Conservation (phyloP, 164 flowering plant genomes). For the Hamamelis virginiana region DNA sequence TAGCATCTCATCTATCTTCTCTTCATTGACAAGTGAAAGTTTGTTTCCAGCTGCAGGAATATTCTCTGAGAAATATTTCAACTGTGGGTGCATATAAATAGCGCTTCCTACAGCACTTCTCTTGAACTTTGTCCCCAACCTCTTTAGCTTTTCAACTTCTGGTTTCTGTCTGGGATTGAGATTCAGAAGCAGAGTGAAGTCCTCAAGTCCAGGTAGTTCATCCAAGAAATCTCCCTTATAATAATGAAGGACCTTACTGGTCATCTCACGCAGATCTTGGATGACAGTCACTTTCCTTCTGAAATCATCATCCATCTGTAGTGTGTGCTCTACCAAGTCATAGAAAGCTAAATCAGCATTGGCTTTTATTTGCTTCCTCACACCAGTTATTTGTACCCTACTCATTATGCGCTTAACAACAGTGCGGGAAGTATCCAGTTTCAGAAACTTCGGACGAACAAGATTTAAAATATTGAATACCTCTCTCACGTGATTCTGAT, state of each 20-base stretch:
- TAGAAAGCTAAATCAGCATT: constrained; percentile 45
- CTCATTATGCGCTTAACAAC: constrained; percentile 64
- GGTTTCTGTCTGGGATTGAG: constrained; percentile 49
- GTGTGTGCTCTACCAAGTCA: constrained; percentile 72
- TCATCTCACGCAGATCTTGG: constrained; percentile 85
- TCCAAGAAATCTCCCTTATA: constrained; percentile 88
- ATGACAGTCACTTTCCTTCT: constrained; percentile 61
- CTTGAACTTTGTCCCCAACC: constrained; percentile 48
- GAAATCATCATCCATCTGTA: constrained; percentile 61
- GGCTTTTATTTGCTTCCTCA: constrained; percentile 39
- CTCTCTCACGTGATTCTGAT: constrained; percentile 92
- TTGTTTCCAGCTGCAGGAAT: constrained; percentile 15
- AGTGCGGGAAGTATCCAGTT: constrained; percentile 41
- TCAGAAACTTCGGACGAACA: constrained; percentile 79
- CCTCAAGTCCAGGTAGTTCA: constrained; percentile 88
- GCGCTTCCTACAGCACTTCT: constrained; percentile 57
- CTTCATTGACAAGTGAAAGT: constrained; percentile 19
- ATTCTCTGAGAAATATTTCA: constrained; percentile 44
- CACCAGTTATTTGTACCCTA: constrained; percentile 42
- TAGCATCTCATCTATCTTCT: constrained; percentile 38
- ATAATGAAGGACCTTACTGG: constrained; percentile 73
- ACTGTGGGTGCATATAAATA: constrained; percentile 65
- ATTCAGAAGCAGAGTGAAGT: constrained; percentile 65
- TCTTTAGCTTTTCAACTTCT: constrained; percentile 39
- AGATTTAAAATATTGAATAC: constrained; percentile 86